Evolutionary conservation across 257 asterid genomes (phyloP), one percentile per base, ranked within the genome.

Genomic region (Salvia hispanica): DNA sequence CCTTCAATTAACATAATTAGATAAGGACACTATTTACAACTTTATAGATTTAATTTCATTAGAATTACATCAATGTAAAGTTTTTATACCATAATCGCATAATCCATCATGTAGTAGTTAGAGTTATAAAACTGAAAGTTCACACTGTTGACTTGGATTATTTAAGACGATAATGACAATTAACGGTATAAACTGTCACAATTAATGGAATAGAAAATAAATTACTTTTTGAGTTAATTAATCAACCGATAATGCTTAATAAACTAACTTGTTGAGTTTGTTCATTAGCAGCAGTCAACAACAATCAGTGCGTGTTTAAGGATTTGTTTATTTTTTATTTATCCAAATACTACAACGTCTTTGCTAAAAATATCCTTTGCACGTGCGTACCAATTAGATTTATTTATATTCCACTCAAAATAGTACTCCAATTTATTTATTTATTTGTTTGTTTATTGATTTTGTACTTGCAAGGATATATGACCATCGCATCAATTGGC

Each of bases 131-230:
- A 54, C 0, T 62, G 25, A 15, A 12, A 1, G 25, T 54, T 5
- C 14, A 15, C 45, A 44, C 46, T 56, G 15, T 5, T 46, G 21
- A 57, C 54, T 59, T 40, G 44, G 72, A 62, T 68, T 71, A 43
- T 43, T 47, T 60, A 59, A 58, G 37, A 21, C 11, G 75, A 73
- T 66, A 75, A 69, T 55, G 81, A 76, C 83, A 62, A 77, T 76
- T 84, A 86, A 84, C 88, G 60, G 75, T 76, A 73, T 81, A 73
- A 80, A 77, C 80, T 3, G 82, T 46, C 79, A n/a, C 58, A 44
- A 34, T 52, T 11, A 31, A 52, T 50, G 14, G 16, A 2, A 9
- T 28, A 14, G 37, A 61, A n/a, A 54, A 25, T 64, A 16, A 67
- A 48, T 44, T 61, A 44, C 25, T 34, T 54, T 54, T 45, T 37